phyloP scores from a whole-genome alignment of 2,329 filamentous ascomycete species.

The Mariannaea elegans region DNA sequence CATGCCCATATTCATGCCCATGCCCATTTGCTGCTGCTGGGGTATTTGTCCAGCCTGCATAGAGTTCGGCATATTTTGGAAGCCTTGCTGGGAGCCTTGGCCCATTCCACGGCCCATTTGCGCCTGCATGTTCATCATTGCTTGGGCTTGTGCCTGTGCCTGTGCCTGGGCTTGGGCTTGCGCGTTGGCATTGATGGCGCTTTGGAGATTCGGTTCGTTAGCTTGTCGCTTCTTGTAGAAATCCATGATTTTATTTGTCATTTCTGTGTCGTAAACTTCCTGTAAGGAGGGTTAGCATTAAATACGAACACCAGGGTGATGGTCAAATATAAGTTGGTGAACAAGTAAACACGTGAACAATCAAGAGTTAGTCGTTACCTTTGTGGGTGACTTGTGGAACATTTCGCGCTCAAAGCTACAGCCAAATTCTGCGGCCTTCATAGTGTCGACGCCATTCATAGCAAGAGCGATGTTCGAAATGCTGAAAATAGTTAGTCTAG shows the following conservation, averaged over 20 bases:
- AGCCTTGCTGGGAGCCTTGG: slow-evolving; percentile 61
- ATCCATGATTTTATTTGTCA: slow-evolving; percentile 57
- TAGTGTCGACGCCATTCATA: slow-evolving; percentile 50
- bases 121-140: slow-evolving; percentile 62
- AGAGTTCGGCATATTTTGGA: slow-evolving; percentile 66
- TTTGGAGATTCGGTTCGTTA: slow-evolving; percentile 59
- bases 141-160: slow-evolving; percentile 47
- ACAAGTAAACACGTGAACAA: not conserved
- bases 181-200: slow-evolving; percentile 57
- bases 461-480: slow-evolving; percentile 61
- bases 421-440: slow-evolving; percentile 53
- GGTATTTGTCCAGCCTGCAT: slow-evolving; percentile 65
- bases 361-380: slow-evolving; percentile 47
- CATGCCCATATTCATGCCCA: slow-evolving; percentile 42
- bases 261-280: slow-evolving; percentile 60
- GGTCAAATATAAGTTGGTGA: not conserved
- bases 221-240: slow-evolving; percentile 60
- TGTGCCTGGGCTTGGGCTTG: slow-evolving; percentile 53
- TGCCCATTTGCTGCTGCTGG: slow-evolving; percentile 49
- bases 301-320: not conserved
- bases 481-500: slow-evolving; percentile 44
- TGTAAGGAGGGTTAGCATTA: slow-evolving; percentile 42
- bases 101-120: slow-evolving; percentile 62
- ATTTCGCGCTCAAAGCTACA: slow-evolving; percentile 58
- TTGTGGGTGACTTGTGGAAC: slow-evolving; percentile 57